Evolutionary conservation across 106 monocot genomes (phyloP), one percentile per base, ranked within the genome.

Genomic region (Dactylorhiza incarnata): DNA sequence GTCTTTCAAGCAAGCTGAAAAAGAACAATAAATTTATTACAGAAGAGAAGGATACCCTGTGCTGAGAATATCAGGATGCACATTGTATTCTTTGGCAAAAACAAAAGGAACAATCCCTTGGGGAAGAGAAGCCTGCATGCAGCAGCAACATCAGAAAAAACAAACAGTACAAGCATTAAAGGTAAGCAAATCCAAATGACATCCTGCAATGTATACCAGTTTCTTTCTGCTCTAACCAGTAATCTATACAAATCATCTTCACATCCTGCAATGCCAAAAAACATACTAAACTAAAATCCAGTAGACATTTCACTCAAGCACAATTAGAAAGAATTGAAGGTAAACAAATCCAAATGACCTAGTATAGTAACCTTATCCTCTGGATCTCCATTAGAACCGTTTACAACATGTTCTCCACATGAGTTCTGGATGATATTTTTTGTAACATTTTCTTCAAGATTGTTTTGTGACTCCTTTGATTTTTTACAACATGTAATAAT

Each of bases 191-290:
- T n/a, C n/a, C n/a, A n/a, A n/a, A n/a, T n/a, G n/a, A n/a, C n/a
- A n/a, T n/a, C n/a, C n/a, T n/a, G n/a, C n/a, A 99, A 85, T 86
- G 86, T 19, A 94, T 78, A 19, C 91, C 91, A 67, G 84, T 75
- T 75, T 91, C 88, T 43, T 83, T 26, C 73, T 62, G 76, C 55
- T 94, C 89, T 73, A 94, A 66, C 75, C 59, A 83, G 81, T 99
- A 99, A 81, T 87, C 80, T 83, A 99, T 86, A 26, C 76, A 81
- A 47, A 99, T 81, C 75, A 86, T 56, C 76, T 88, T 94, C 52
- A 82, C 83, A 82, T 88, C 85, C 88, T 99, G 85, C 63, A 44
- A 75, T 67, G 86, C 46, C 25, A 82, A 61, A 19, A 50, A 71
- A 73, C 45, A 87, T 69, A 58, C 78, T 72, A 78, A 65, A 74